These are phyloP conservation scores for Schwanniomyces occidentalis DNA, from an alignment of 805 yeast species.

Conservation along the genomic window DNA sequence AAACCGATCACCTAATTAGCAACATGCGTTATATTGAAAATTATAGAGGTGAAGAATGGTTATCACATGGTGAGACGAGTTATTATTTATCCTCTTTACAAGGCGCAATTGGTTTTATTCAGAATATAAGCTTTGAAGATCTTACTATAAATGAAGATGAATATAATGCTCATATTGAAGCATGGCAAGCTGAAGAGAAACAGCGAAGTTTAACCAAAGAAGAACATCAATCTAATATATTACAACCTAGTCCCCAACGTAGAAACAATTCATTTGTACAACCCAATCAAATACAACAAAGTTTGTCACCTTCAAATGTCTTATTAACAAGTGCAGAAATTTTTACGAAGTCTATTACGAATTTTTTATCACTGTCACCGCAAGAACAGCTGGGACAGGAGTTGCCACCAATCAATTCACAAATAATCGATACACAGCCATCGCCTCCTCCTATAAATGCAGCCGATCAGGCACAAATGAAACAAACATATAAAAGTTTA, in stretches of 20 bases:
- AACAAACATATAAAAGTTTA: slow-evolving; percentile 45
- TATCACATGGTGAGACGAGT: slow-evolving; percentile 80
- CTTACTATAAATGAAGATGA: slow-evolving; percentile 65
- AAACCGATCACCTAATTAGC: slow-evolving; percentile 64
- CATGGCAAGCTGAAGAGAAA: slow-evolving; percentile 42
- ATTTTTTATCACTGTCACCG: slow-evolving; percentile 40
- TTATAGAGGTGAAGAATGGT: slow-evolving; percentile 72
- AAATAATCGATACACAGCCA: not conserved
- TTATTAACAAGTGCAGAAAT: slow-evolving; percentile 49
- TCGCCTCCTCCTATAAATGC: slow-evolving; percentile 4
- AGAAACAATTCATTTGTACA: slow-evolving; percentile 10
- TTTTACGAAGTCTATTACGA: slow-evolving; percentile 49
- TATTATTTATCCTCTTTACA: slow-evolving; percentile 89
- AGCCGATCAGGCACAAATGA: slow-evolving; percentile 6
- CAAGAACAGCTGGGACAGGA: slow-evolving; percentile 20
- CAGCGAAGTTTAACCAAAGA: slow-evolving; percentile 11
- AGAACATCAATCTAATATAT: not conserved
- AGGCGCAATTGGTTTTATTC: slow-evolving; percentile 82
- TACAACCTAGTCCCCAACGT: slow-evolving; percentile 7
- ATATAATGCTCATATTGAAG: slow-evolving; percentile 55
- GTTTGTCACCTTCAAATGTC: slow-evolving; percentile 39
- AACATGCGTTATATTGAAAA: slow-evolving; percentile 84
- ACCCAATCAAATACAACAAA: slow-evolving; percentile 18
- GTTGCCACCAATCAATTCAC: slow-evolving; percentile 4
- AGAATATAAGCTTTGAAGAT: slow-evolving; percentile 54